A percentile compares a stretch with the other conserved stretches of the same genome.
phyloP scores from a whole-genome alignment of 2,329 filamentous ascomycete species.

The Hypocrella siamensis region DNA sequence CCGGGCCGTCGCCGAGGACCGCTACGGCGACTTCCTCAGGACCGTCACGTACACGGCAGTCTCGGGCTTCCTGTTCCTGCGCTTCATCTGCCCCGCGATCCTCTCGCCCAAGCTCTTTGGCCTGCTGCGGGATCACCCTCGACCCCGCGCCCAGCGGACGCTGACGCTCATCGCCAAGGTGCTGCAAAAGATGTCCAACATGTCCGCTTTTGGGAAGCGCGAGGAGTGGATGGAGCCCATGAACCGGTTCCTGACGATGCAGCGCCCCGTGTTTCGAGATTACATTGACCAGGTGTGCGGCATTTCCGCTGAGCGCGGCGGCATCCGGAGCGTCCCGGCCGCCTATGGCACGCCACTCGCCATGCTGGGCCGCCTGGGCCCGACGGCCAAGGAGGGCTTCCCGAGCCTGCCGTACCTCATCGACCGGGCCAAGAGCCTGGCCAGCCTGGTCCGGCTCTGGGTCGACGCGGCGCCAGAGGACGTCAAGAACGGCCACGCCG shows the following conservation, averaged over 20 bases:
- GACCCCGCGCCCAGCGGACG: slow-evolving; percentile 67
- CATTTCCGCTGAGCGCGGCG: slow-evolving; percentile 56
- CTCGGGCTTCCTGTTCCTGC: slow-evolving; percentile 83
- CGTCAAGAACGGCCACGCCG: slow-evolving; percentile 14
- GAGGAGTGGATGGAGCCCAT: slow-evolving; percentile 99
- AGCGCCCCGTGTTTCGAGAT: slow-evolving; percentile 67
- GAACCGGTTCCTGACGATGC: slow-evolving; percentile 69
- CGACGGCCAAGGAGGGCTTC: slow-evolving; percentile 76
- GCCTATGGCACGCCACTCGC: slow-evolving; percentile 88
- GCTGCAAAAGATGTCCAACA: slow-evolving; percentile 77
- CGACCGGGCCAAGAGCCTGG: slow-evolving; percentile 74
- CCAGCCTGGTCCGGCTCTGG: slow-evolving; percentile 71
- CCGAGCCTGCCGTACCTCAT: slow-evolving; percentile 86
- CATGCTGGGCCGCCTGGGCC: slow-evolving; percentile 68
- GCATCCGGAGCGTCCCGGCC: slow-evolving; percentile 49
- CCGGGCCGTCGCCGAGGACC: slow-evolving; percentile 79
- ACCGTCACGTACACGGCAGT: slow-evolving; percentile 89
- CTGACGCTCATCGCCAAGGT: slow-evolving; percentile 87
- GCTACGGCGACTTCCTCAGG: slow-evolving; percentile 82
- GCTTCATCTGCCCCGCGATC: slow-evolving; percentile 94
- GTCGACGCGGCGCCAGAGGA: slow-evolving; percentile 37
- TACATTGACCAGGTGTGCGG: slow-evolving; percentile 80
- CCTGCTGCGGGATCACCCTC: slow-evolving; percentile 67
- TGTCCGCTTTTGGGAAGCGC: slow-evolving; percentile 83
- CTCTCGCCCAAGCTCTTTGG: slow-evolving; percentile 90